A percentile compares a stretch with the other conserved stretches of the same genome.
Conservation (phyloP, 2,329 filamentous ascomycete genomes). For the Venturia asperata region DNA sequence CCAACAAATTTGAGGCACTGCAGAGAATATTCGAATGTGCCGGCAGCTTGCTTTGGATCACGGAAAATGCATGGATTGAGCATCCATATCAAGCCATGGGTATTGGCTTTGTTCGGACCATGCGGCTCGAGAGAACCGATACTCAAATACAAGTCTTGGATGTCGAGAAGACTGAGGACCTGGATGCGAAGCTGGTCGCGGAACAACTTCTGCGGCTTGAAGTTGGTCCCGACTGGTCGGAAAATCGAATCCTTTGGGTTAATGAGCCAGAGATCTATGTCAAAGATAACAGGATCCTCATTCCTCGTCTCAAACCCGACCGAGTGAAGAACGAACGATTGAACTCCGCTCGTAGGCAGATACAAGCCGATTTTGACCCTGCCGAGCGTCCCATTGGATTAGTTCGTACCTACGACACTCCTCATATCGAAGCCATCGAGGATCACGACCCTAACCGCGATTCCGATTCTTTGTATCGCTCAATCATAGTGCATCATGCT, state of each 20-base stretch:
- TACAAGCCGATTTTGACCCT: slow-evolving; percentile 1
- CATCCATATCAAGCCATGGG: slow-evolving; percentile 13
- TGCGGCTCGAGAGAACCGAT: slow-evolving; percentile 7
- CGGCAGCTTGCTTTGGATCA: slow-evolving; percentile 13
- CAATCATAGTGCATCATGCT: slow-evolving; percentile 2
- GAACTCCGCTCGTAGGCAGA: slow-evolving; percentile 7
- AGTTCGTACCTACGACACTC: not conserved
- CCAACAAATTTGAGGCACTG: not conserved
- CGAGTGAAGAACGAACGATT: slow-evolving; percentile 9
- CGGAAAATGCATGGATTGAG: slow-evolving; percentile 11
- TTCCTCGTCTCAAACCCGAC: slow-evolving; percentile 10
- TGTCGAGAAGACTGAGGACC: not conserved
- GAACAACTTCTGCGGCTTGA: slow-evolving; percentile 9
- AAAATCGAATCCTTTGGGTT: not conserved
- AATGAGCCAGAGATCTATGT: slow-evolving; percentile 9
- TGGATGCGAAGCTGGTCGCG: not conserved
- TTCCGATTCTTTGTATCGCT: not conserved
- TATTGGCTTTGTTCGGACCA: slow-evolving; percentile 11
- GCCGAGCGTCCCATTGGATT: slow-evolving; percentile 3
- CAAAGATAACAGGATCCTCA: not conserved
- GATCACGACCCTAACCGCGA: slow-evolving; percentile 1
- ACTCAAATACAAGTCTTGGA: not conserved
- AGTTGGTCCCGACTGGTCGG: slow-evolving; percentile 3
- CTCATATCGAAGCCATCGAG: slow-evolving; percentile 8
- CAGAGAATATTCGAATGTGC: slow-evolving; percentile 6